Base-by-base conservation (phyloP, 108 stramenopile genomes). In the Bacterosira constricta region DNA sequence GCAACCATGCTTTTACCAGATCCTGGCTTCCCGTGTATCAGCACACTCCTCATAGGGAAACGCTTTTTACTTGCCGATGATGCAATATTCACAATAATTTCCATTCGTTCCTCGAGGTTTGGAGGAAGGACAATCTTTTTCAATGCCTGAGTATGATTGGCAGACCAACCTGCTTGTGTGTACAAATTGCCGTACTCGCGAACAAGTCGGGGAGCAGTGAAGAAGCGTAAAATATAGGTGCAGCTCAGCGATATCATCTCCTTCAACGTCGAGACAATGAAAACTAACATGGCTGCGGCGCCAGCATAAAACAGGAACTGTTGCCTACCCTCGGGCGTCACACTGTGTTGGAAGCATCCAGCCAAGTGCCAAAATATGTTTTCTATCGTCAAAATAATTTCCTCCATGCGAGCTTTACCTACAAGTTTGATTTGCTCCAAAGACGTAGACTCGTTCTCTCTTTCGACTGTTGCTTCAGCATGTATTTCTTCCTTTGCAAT, bases 1-100 rank as follows among this genome's bases (percentile, higher is more conserved):
- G 95, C 95, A 39, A 88, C 78, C 58, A 93, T 80, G n/a, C 88
- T 93, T 63, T 96, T 96, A 6, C 95, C 95, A 17, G 89, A 88
- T 6, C 95, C 95, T 2, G 91, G 84, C 18, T 84, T 82, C 21
- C 94, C 95, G 66, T 93, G 77, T 9, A 96, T 73, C n/a, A 96
- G 73, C 20, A 94, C 52, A 64, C 90, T 90, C 4, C 90, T 55
- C 58, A 90, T 70, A 4, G 91, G 95, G 11, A 91, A 89, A 1
- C 71, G 56, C 21, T 71, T 41, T 0, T 31, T 63, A 21, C 77
- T 71, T 29, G 72, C 80, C 5, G 52, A 47, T n/a, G 66, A 58
- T 54, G 77, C 70, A 46, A 68, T 77, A 25, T 78, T 34, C 9
- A 72, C 56, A 44, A 81, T 73, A 6, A 6, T 21, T 13, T 81